A percentile compares a stretch with the other conserved stretches of the same genome.
Conservation (phyloP, 371 early-diverging fungal species). For the Mucor irregularis region DNA sequence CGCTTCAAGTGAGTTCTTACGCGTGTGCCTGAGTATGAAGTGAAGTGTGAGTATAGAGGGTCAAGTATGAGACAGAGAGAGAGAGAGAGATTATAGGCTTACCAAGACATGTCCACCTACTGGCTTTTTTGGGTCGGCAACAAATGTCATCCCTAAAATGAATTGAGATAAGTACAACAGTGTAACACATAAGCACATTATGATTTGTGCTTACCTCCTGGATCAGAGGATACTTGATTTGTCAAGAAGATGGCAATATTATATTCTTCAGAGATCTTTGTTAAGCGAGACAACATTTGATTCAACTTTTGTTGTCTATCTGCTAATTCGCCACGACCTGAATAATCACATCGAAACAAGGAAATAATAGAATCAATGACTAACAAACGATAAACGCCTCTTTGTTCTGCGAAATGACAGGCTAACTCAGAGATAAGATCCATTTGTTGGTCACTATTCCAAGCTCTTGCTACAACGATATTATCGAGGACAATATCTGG, state of each 20-base stretch:
- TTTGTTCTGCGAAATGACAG: constrained; percentile 75
- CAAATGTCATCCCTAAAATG: constrained; percentile 63
- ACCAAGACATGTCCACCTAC: constrained; percentile 80
- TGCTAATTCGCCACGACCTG: constrained; percentile 86
- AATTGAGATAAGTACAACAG: constrained; percentile 26
- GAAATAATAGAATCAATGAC: constrained; percentile 82
- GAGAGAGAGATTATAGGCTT: background rate
- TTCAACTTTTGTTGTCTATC: constrained; percentile 91
- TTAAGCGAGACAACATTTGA: constrained; percentile 75
- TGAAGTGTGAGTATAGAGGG: too few relatives aligned
- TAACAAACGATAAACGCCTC: constrained; percentile 64
- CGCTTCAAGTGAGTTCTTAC: too few relatives aligned
- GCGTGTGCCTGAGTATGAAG: constrained; percentile 47
- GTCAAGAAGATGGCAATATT: constrained; percentile 89
- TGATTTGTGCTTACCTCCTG: constrained; percentile 43
- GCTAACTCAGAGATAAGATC: constrained; percentile 73
- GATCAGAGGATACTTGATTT: constrained; percentile 74
- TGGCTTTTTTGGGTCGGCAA: constrained; percentile 85
- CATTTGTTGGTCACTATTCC: constrained; percentile 85
- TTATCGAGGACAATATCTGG: constrained; percentile 67
- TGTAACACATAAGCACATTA: constrained; percentile 48
- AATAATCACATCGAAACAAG: constrained; percentile 78
- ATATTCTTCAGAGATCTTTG: constrained; percentile 85
- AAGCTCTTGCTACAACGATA: constrained; percentile 75
- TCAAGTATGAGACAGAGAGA: too few relatives aligned